Percentiles rank a stretch among this genome's conserved stretches.
Evolutionary conservation across 1,284 basidiomycete species (phyloP).

Genomic region (Puccinia hordei): DNA sequence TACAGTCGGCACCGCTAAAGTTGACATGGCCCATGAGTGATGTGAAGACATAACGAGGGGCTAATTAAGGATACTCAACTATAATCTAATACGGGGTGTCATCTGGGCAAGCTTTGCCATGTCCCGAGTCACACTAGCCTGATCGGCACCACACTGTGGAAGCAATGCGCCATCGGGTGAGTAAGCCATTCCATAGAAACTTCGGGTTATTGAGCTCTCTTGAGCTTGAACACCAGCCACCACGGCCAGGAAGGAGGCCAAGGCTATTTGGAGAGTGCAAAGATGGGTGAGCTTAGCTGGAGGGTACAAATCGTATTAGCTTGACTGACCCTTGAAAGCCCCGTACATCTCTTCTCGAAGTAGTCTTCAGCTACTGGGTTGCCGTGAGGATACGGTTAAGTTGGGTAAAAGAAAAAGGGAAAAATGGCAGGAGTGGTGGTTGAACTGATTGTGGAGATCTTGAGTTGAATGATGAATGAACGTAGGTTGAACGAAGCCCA

Average conservation of each 20-base stretch:
- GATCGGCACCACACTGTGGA: slow-evolving; percentile 61
- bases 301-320: background rate
- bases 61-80: slow-evolving; percentile 48
- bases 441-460: too few relatives aligned
- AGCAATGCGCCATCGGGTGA: slow-evolving; percentile 51
- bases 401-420: background rate
- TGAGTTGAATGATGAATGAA: too few relatives aligned
- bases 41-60: slow-evolving; percentile 53
- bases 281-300: background rate
- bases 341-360: background rate
- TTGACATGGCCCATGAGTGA: background rate
- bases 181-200: slow-evolving; percentile 50
- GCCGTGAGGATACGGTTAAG: background rate
- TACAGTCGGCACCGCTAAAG: slow-evolving; percentile 62
- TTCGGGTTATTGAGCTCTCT: slow-evolving; percentile 15
- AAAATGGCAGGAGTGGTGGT: too few relatives aligned
- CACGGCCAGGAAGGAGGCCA: slow-evolving; percentile 7
- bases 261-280: background rate
- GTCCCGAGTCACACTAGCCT: slow-evolving; percentile 62
- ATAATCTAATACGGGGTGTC: slow-evolving; percentile 57
- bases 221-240: background rate
- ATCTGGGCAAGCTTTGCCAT: slow-evolving; percentile 61
- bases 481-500: too few relatives aligned
- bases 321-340: background rate
- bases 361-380: background rate